Evolutionary conservation across 257 asterid genomes (phyloP).

Genomic region (Solanum appendiculatum): DNA sequence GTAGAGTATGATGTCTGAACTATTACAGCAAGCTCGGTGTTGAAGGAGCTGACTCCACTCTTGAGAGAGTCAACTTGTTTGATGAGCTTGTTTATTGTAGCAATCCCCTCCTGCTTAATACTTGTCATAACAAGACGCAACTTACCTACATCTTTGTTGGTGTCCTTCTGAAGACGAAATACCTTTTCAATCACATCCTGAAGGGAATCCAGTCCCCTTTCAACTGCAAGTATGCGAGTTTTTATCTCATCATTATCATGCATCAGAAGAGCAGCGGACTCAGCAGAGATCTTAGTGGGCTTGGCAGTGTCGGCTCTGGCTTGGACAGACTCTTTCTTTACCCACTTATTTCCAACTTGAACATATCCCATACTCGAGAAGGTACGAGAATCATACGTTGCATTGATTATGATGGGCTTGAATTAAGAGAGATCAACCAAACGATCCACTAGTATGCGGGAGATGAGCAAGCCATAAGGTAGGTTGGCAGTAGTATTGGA

Average conservation of each 20-base stretch:
- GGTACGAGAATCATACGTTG: too few species aligned
- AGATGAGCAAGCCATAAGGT: too few species aligned
- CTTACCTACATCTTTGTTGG: neutral
- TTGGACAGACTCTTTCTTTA: too few species aligned
- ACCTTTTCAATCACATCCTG: neutral
- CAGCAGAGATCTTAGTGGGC: neutral
- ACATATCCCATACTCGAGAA: too few species aligned
- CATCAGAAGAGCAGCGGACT: neutral
- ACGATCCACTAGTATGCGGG: too few species aligned
- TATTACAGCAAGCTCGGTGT: neutral
- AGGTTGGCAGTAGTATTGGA: too few species aligned
- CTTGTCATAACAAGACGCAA: neutral
- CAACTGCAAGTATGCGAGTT: too few species aligned
- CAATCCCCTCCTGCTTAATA: neutral
- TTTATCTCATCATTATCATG: neutral
- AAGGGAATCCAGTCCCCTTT: neutral
- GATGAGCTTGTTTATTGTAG: neutral
- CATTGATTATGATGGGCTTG: too few species aligned
- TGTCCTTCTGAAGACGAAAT: neutral
- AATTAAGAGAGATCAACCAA: too few species aligned
- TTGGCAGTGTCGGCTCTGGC: rapidly evolving
- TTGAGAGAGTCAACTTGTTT: neutral
- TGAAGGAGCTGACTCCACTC: too few species aligned
- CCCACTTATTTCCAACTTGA: too few species aligned
- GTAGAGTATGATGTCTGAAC: neutral